Evolutionary conservation across 2,329 filamentous ascomycete genomes (phyloP), one percentile per base, ranked within the genome.

Genomic region (Sclerotiophoma versabilis): DNA sequence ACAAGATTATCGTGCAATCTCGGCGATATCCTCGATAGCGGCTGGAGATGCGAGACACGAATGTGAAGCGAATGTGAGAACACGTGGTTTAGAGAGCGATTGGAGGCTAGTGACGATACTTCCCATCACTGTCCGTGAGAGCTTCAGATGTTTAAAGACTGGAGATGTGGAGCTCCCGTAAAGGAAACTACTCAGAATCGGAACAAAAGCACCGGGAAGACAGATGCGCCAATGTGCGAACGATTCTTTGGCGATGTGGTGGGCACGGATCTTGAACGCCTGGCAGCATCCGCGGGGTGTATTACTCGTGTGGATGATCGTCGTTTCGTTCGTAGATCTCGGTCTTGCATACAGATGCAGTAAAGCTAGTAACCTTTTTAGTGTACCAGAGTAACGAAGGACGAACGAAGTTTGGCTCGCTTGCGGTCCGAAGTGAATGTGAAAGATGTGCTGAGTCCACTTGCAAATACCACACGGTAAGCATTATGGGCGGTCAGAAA

Each of bases 91-190:
- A 27, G 45, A 38, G 17, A 44, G 29, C 32, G 20, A 2, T 22
- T 26, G 33, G 45, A 48, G 22, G 22, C 50, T 44, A 54, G 32
- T 3, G 19, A 39, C 22, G 38, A 44, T 49, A 44, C 44, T 54
- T 54, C n/a, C 51, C 51, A 29, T 20, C 8, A 39, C 11, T 9
- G 39, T 54, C 51, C 33, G 50, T 44, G 44, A 25, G 30, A 22
- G 12, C 20, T 29, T 9, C 26, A 20, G 11, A 45, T 12, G 17
- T 25, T 26, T 15, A 27, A 29, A 32, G 34, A 22, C 43, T 44
- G 32, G 32, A 44, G 37, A 33, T 25, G 32, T 48, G 44, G 44
- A 26, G 25, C 27, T 33, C 14, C 43, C 44, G 38, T 27, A 33
- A 12, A 48, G 44, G 50, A 54, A 26, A 48, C 27, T 48, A 44